Evolutionary conservation across 768 basidiomycete species (phyloP).

Genomic region (Suillus plorans): DNA sequence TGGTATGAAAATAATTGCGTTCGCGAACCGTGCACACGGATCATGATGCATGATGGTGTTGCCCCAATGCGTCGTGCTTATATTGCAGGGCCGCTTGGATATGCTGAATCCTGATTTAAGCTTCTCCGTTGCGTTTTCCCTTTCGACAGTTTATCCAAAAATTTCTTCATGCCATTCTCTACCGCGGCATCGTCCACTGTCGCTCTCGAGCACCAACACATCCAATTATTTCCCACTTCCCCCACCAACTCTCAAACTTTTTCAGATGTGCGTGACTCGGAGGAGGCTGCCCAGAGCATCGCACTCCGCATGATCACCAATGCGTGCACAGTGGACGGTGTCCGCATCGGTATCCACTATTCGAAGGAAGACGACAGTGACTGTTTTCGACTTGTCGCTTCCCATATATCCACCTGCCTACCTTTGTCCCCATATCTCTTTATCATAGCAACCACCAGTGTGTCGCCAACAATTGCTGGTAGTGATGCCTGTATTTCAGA

Average conservation of each 20-base stretch:
- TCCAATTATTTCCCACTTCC: constrained; percentile 9
- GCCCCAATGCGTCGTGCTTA: background rate
- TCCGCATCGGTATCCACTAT: constrained; percentile 60
- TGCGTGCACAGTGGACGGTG: constrained; percentile 49
- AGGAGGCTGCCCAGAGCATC: constrained; percentile 57
- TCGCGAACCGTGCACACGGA: background rate
- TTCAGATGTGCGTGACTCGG: constrained; percentile 46
- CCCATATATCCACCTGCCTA: constrained; percentile 42
- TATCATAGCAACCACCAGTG: constrained; percentile 50
- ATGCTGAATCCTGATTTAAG: background rate
- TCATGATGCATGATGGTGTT: background rate
- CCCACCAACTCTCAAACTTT: constrained; percentile 40
- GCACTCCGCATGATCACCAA: constrained; percentile 54
- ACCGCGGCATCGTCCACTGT: constrained; percentile 22
- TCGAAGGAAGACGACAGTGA: constrained; percentile 54
- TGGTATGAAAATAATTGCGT: background rate
- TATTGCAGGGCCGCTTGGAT: background rate
- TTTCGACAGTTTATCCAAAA: background rate
- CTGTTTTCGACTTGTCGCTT: constrained; percentile 59
- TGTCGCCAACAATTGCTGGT: constrained; percentile 21
- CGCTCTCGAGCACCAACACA: background rate
- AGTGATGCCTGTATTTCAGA: constrained; percentile 26
- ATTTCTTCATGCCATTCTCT: constrained; percentile 15
- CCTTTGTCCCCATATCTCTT: constrained; percentile 49
- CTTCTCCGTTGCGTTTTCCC: background rate